Percentiles rank a stretch among this genome's conserved stretches.
Evolutionary conservation across 441 rosid species (phyloP).

Genomic region (Adansonia gregorii): DNA sequence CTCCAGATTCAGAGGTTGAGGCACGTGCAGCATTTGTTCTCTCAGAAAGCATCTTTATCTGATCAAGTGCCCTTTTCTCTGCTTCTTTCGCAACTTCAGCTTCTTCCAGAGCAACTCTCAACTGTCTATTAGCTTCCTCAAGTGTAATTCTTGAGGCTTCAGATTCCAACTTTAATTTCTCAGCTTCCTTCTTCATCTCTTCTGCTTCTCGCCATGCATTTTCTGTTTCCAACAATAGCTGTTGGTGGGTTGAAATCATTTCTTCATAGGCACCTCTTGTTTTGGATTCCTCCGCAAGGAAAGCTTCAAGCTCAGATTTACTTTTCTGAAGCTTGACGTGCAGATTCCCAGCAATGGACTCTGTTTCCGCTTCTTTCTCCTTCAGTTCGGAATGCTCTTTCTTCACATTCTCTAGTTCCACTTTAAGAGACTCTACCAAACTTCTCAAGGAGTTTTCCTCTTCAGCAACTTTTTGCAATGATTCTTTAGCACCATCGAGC

Average conservation of each 20-base stretch:
- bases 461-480: constrained; percentile 67
- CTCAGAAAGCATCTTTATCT: constrained; percentile 68
- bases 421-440: constrained; percentile 69
- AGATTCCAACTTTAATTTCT: constrained; percentile 67
- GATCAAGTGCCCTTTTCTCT: constrained; percentile 67
- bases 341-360: constrained; percentile 74
- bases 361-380: constrained; percentile 79
- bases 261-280: constrained; percentile 74
- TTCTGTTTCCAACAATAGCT: constrained; percentile 67
- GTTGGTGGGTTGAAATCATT: constrained; percentile 72
- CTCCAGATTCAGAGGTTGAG: constrained; percentile 74
- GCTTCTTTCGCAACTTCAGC: constrained; percentile 81
- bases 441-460: constrained; percentile 70
- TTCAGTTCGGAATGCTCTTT: constrained; percentile 67
- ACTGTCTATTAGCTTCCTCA: constrained; percentile 70
- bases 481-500: constrained; percentile 75
- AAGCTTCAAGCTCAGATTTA: constrained; percentile 78
- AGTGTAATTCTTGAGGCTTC: constrained; percentile 57
- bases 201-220: constrained; percentile 64
- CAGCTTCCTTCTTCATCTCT: constrained; percentile 77
- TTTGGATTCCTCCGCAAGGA: constrained; percentile 62
- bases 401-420: constrained; percentile 75
- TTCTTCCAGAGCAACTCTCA: constrained; percentile 75
- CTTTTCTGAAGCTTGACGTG: constrained; percentile 71
- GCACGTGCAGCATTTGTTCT: constrained; percentile 74